phyloP scores from a whole-genome alignment of 139 green algal genomes.

The Astrephomene gubernaculifera region DNA sequence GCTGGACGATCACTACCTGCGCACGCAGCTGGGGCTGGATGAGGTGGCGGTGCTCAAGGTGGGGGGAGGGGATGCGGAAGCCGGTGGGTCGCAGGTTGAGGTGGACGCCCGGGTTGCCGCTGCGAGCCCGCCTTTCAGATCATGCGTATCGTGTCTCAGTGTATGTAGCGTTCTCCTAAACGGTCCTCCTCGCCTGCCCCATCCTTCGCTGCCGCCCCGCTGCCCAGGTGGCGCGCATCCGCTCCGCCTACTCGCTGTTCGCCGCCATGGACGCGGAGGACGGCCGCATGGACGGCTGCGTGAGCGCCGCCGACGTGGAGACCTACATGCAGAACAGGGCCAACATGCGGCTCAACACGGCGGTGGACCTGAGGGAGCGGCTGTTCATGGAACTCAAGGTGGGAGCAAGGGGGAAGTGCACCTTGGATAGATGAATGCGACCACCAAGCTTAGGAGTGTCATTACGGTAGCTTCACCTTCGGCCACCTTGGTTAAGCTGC shows the following conservation, averaged over 20 bases:
- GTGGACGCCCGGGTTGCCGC: too few relatives aligned
- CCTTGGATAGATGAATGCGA: not conserved
- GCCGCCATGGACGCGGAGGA: not conserved
- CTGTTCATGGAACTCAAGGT: constrained; percentile 28
- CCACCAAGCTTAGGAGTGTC: not conserved
- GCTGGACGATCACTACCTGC: not conserved
- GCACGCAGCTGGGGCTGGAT: not conserved
- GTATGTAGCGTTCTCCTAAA: too few relatives aligned
- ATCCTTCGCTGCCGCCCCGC: too few relatives aligned
- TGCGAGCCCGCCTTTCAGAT: too few relatives aligned
- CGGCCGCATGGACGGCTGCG: constrained; percentile 23
- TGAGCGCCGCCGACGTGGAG: constrained; percentile 2
- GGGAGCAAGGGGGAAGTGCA: not conserved
- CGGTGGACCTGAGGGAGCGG: constrained; percentile 2
- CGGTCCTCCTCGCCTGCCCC: too few relatives aligned
- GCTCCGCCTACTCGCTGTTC: constrained; percentile 3
- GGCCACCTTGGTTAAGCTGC: not conserved
- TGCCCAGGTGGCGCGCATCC: constrained; percentile 5
- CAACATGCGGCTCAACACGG: not conserved
- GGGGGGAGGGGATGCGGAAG: not conserved
- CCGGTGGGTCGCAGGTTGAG: not conserved
- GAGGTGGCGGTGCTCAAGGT: constrained; percentile 35
- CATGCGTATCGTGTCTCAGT: too few relatives aligned
- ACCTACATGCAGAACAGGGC: not conserved
- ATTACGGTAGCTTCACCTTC: not conserved